phyloP scores from a whole-genome alignment of 495 filamentous ascomycete species.

The Penicillium mononematosum region DNA sequence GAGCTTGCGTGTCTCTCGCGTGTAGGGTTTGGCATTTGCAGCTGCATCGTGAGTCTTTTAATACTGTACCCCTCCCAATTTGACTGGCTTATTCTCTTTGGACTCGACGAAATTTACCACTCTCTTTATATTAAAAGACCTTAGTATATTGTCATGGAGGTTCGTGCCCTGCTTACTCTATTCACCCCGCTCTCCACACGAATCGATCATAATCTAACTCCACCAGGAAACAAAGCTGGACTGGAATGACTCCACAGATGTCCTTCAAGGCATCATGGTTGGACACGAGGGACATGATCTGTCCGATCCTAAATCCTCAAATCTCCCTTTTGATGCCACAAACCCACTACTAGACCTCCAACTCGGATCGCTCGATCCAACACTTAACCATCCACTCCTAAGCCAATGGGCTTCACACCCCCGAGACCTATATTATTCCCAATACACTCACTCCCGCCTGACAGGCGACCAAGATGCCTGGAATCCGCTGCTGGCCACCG shows the following conservation, averaged over 20 bases:
- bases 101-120: neutral
- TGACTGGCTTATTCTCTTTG: slow-evolving; percentile 1
- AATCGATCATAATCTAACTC: slow-evolving; percentile 5
- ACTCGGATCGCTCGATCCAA: slow-evolving; percentile 20
- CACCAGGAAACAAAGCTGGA: slow-evolving; percentile 16
- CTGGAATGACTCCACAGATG: slow-evolving; percentile 35
- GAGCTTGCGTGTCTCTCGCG: slow-evolving; percentile 18
- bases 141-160: slow-evolving; percentile 21
- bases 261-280: slow-evolving; percentile 41
- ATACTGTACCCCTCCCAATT: slow-evolving; percentile 8
- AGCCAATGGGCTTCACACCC: slow-evolving; percentile 25
- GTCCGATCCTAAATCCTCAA: slow-evolving; percentile 18
- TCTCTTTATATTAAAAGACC: neutral
- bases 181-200: neutral
- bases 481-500: slow-evolving; percentile 40
- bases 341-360: slow-evolving; percentile 34
- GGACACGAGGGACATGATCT: slow-evolving; percentile 16
- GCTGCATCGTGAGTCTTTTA: slow-evolving; percentile 9
- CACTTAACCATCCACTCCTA: slow-evolving; percentile 24
- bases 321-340: slow-evolving; percentile 25
- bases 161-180: slow-evolving; percentile 10
- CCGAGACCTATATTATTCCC: slow-evolving; percentile 24
- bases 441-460: slow-evolving; percentile 29
- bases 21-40: slow-evolving; percentile 21
- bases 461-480: slow-evolving; percentile 37